phyloP scores from a whole-genome alignment of 2,329 filamentous ascomycete genomes.

The Ilyonectria destructans region DNA sequence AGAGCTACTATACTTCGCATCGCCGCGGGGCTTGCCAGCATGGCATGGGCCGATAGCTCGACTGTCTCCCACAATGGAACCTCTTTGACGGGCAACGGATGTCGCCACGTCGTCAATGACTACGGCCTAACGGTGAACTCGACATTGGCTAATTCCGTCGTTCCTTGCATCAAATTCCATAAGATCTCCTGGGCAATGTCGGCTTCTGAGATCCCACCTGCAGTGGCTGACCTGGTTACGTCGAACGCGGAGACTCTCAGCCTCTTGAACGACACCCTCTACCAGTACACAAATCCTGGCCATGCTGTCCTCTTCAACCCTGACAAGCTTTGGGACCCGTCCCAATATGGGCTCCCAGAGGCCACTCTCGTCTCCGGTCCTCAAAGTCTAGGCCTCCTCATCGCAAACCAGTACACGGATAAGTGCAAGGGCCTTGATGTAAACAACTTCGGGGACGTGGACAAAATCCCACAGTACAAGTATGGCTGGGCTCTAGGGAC shows the following conservation, averaged over 20 bases:
- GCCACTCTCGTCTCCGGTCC: neutral
- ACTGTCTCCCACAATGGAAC: neutral
- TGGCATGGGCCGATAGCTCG: neutral
- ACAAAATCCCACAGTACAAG: neutral
- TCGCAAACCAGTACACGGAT: neutral
- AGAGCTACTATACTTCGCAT: neutral
- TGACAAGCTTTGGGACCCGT: neutral
- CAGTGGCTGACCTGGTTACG: neutral
- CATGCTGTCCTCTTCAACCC: neutral
- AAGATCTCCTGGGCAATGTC: conserved; percentile 7
- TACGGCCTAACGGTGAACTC: neutral
- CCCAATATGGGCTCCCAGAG: neutral
- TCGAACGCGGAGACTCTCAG: neutral
- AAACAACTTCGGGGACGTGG: conserved; percentile 4
- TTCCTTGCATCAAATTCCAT: conserved; percentile 18
- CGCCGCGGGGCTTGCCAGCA: too few relatives aligned
- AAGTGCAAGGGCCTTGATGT: neutral
- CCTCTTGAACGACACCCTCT: neutral
- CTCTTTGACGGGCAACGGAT: neutral
- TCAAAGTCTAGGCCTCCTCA: neutral
- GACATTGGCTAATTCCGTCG: neutral
- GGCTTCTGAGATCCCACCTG: too few relatives aligned
- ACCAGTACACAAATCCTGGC: neutral
- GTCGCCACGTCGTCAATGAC: neutral
- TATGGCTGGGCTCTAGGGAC: neutral